Conservation (phyloP, 1,139 yeast genomes). For the Yueomyces sp. region DNA sequence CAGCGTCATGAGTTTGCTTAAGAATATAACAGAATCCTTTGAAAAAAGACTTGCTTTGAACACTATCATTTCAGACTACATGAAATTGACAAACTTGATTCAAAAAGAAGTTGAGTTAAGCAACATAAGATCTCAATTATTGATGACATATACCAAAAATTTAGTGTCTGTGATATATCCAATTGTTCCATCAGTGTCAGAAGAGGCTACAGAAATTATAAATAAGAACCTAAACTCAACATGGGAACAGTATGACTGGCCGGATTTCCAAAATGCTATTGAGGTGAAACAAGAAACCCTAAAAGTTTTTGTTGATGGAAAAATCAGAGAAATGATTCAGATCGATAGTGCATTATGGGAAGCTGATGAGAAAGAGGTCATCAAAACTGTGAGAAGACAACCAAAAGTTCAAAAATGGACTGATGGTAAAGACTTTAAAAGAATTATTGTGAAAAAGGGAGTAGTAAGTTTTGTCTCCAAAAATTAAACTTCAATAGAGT, state of each 20-base stretch:
- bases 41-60: slow-evolving; percentile 53
- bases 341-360: neutral
- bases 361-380: slow-evolving; percentile 25
- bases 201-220: slow-evolving; percentile 65
- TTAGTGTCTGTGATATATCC: slow-evolving; percentile 38
- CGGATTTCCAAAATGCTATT: slow-evolving; percentile 29
- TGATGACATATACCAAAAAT: slow-evolving; percentile 35
- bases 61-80: slow-evolving; percentile 77
- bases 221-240: slow-evolving; percentile 20
- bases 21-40: slow-evolving; percentile 45
- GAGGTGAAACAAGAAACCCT: slow-evolving; percentile 30
- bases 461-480: slow-evolving; percentile 26
- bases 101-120: slow-evolving; percentile 28
- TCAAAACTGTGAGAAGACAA: slow-evolving; percentile 17
- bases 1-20: slow-evolving; percentile 37
- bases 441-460: slow-evolving; percentile 28
- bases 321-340: slow-evolving; percentile 28
- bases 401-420: slow-evolving; percentile 25
- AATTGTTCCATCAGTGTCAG: slow-evolving; percentile 54
- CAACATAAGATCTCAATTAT: slow-evolving; percentile 24
- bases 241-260: slow-evolving; percentile 51
- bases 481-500: too few relatives aligned
- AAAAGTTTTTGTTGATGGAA: slow-evolving; percentile 60
- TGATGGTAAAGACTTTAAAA: slow-evolving; percentile 25
- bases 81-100: slow-evolving; percentile 65